A percentile compares a stretch with the other conserved stretches of the same genome.
Conservation (phyloP, 441 rosid species). For the Syzygium malaccense region DNA sequence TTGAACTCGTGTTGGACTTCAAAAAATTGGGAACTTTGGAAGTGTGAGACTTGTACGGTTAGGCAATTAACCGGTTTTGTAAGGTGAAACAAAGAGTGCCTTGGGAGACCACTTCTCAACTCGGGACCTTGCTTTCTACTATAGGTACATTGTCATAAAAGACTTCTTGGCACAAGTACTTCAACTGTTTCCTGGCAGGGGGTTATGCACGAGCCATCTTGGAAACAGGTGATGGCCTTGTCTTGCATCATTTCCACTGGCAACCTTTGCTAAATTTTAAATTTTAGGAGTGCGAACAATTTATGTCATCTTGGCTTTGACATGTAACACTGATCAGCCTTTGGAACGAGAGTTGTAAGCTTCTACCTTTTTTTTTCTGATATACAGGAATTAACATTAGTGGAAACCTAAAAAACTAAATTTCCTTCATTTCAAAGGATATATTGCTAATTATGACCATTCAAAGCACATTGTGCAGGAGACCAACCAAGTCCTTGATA, state of each 20-base stretch:
- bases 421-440: not conserved
- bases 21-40: too few species aligned
- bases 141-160: not conserved
- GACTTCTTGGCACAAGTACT: not conserved
- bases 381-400: too few species aligned
- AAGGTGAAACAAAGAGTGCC: not conserved
- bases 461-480: not conserved
- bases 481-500: accelerated
- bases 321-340: not conserved
- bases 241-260: too few species aligned
- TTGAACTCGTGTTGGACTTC: too few species aligned
- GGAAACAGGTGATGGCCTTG: too few species aligned
- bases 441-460: not conserved
- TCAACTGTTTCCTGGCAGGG: not conserved
- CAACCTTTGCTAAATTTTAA: too few species aligned
- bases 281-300: not conserved
- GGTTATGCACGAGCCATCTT: not conserved
- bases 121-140: accelerated
- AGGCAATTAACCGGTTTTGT: not conserved
- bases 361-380: not conserved
- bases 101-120: not conserved
- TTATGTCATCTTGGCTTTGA: not conserved
- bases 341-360: not conserved
- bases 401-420: not conserved
- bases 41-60: too few species aligned